A percentile compares a stretch with the other conserved stretches of the same genome.
phyloP scores from a whole-genome alignment of 2,329 filamentous ascomycete genomes.

The Fusarium sulawesiense region DNA sequence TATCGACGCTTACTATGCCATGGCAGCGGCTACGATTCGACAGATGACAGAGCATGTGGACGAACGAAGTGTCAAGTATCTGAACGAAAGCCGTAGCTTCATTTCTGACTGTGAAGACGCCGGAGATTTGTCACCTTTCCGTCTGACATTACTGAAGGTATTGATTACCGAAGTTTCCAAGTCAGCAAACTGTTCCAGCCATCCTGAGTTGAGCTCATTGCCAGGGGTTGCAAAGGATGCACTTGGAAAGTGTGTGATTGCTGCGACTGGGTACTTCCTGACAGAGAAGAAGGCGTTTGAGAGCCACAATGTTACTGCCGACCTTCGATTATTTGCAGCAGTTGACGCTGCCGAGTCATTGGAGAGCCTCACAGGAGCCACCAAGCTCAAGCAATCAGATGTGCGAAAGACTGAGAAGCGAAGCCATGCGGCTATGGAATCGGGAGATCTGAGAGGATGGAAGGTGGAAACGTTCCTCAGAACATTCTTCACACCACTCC shows the following conservation, averaged over 20 bases:
- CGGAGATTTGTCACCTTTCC: constrained; percentile 46
- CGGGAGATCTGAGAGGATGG: constrained; percentile 58
- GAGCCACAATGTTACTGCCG: constrained; percentile 33
- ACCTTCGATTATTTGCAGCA: constrained; percentile 50
- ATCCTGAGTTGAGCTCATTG: constrained; percentile 42
- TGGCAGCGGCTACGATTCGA: constrained; percentile 51
- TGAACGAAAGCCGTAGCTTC: constrained; percentile 48
- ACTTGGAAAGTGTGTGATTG: constrained; percentile 46
- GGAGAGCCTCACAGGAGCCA: constrained; percentile 35
- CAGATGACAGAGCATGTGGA: constrained; percentile 60
- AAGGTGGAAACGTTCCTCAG: constrained; percentile 58
- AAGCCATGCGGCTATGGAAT: constrained; percentile 49
- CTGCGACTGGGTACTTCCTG: constrained; percentile 45
- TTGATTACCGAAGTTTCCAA: constrained; percentile 47
- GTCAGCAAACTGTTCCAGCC: constrained; percentile 44
- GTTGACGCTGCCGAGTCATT: constrained; percentile 48
- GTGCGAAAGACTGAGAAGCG: constrained; percentile 52
- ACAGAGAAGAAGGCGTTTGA: constrained; percentile 49
- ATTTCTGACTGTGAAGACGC: constrained; percentile 42
- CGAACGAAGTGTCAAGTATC: constrained; percentile 56
- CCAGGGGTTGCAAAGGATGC: constrained; percentile 42
- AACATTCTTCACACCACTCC: constrained; percentile 50
- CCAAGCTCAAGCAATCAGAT: constrained; percentile 48
- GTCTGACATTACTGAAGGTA: constrained; percentile 52
- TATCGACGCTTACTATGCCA: constrained; percentile 48